These are phyloP conservation scores for Ophiocordyceps robertsii DNA, from an alignment of 2,329 filamentous ascomycete species.

Conservation along the genomic window DNA sequence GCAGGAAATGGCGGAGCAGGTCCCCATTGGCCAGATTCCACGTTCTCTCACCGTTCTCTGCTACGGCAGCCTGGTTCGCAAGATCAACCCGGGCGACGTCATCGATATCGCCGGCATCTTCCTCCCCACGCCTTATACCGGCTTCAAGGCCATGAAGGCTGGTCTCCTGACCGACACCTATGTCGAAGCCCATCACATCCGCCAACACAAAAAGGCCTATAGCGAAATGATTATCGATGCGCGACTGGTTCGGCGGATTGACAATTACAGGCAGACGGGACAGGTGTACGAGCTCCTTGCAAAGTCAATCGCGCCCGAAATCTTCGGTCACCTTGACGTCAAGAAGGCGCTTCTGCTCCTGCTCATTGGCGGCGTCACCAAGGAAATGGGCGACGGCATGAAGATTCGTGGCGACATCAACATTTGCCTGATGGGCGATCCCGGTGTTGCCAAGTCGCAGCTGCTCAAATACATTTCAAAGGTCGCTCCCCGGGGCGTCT, in stretches of 20 bases:
- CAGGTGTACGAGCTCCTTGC: slow-evolving; percentile 94
- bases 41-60: slow-evolving; percentile 81
- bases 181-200: slow-evolving; percentile 83
- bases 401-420: slow-evolving; percentile 98
- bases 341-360: slow-evolving; percentile 96
- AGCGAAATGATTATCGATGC: slow-evolving; percentile 80
- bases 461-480: slow-evolving; percentile 97
- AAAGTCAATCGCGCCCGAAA: slow-evolving; percentile 93
- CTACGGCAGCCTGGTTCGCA: slow-evolving; percentile 72
- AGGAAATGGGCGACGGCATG: slow-evolving; percentile 97
- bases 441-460: slow-evolving; percentile 98
- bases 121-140: slow-evolving; percentile 94
- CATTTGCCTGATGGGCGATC: slow-evolving; percentile 97
- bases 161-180: slow-evolving; percentile 97
- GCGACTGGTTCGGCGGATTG: slow-evolving; percentile 68
- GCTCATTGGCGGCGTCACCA: slow-evolving; percentile 89
- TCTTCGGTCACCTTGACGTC: slow-evolving; percentile 90
- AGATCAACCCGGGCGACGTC: slow-evolving; percentile 86
- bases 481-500: slow-evolving; percentile 84
- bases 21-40: slow-evolving; percentile 94
- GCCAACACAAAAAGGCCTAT: slow-evolving; percentile 97
- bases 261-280: slow-evolving; percentile 70
- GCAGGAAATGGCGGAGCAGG: slow-evolving; percentile 98
- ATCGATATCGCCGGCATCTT: slow-evolving; percentile 93
- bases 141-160: slow-evolving; percentile 92